Conservation (phyloP, 352 stramenopile genomes). For the Peronospora belbahrii region DNA sequence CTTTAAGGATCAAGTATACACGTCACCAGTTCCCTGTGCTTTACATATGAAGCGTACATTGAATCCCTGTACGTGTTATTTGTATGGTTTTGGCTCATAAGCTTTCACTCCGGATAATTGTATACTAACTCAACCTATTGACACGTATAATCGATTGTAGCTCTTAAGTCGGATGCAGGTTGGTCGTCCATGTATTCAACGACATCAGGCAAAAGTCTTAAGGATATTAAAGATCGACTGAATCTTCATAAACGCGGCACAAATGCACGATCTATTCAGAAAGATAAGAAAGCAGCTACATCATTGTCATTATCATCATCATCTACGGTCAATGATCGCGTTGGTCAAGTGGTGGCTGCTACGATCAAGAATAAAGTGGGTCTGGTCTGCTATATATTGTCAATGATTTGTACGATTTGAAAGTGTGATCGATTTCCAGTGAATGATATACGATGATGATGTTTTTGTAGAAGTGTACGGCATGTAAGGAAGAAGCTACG, state of each 20-base stretch:
- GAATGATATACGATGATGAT: neutral
- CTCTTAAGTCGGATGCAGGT: slow-evolving; percentile 67
- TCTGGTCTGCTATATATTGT: slow-evolving; percentile 18
- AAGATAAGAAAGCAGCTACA: slow-evolving; percentile 41
- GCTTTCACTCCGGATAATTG: no score
- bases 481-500: slow-evolving; percentile 40
- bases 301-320: no score
- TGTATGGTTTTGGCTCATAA: no score
- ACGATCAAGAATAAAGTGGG: slow-evolving; percentile 14
- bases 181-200: slow-evolving; percentile 77
- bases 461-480: slow-evolving; percentile 31
- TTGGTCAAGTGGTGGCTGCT: neutral
- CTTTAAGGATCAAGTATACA: slow-evolving; percentile 74
- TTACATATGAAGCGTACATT: slow-evolving; percentile 79
- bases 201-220: slow-evolving; percentile 55
- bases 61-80: slow-evolving; percentile 64
- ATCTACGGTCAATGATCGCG: slow-evolving; percentile 18
- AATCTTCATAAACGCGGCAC: slow-evolving; percentile 67
- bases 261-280: slow-evolving; percentile 43
- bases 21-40: slow-evolving; percentile 56
- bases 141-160: slow-evolving; percentile 14
- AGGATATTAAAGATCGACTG: slow-evolving; percentile 69
- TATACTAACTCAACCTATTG: no score
- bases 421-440: neutral
- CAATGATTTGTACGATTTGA: neutral